Evolutionary conservation across 768 basidiomycete species (phyloP), one percentile per base, ranked within the genome.

Genomic region (Serendipita vermifera): DNA sequence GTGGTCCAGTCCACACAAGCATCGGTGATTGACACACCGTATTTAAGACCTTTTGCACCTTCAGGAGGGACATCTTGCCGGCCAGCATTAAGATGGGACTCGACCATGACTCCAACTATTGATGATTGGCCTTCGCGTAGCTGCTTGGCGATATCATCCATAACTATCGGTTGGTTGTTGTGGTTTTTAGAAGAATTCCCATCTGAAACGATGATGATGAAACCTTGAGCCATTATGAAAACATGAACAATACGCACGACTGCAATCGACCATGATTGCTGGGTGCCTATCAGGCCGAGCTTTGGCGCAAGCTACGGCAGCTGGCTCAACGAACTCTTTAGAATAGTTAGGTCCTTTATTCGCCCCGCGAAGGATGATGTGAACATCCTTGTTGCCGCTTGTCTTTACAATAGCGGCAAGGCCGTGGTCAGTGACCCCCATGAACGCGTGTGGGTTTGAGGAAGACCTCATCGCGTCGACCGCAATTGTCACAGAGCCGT

Each of bases 171-270:
- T 69, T 96, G 93, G 70, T 93, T 94, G 64, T 79, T 78, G 73
- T 94, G 87, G 70, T 96, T 83, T 74, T 98, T 98, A 59, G 82
- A 81, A 33, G 92, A 96, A 75, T 99, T 99, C 29, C 94, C 94
- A 65, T 97, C 91, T 84, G 65, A 58, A 64, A 68, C 59, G 62
- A 66, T 53, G 66, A 63, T 17, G 33, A 36, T 51, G 11, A 20
- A 33, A 35, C 22, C 17, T 17, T 5, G 9, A 27, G 26, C 27
- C 14, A 40, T 60, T 24, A 31, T 22, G 27, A 33, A 33, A n/a
- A 36, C 35, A n/a, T 9, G 35, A n/a, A n/a, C 9, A 36, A 57
- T 5, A 72, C 85, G 56, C 65, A 85, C 83, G 85, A 61, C 79
- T 83, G 66, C 86, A 87, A 70, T 93, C 90, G 36, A 92, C 71